Base-by-base conservation (phyloP, 2,329 filamentous ascomycete species). In the Phoma sp. region DNA sequence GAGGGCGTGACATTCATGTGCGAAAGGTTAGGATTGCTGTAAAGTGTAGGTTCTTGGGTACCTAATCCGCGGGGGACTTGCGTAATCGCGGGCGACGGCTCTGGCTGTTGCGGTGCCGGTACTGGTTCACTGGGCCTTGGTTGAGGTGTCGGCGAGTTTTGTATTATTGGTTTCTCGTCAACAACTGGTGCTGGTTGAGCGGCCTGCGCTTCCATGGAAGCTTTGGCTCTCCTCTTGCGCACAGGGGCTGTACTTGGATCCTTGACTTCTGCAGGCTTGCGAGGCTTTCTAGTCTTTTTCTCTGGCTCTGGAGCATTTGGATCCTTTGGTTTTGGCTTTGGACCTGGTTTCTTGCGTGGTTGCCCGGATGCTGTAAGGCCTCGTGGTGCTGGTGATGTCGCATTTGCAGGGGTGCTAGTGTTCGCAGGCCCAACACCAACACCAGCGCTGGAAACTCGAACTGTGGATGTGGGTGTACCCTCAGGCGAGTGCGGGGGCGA, bases 191-290 rank as follows among this genome's bases (percentile, higher is more conserved):
- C 59, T 47, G 71, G 66, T 15, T 64, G 45, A 23, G 37, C 68
- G 55, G 59, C 57, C 58, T 73, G 66, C 56, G 74, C 66, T 43
- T 70, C 68, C 20, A 71, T 53, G 25, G 65, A 75, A 50, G 76
- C 76, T 60, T 74, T 73, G 37, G 72, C 74, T 67, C 78, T 71
- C 64, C 78, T 78, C 74, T 80, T 86, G 62, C 83, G 81, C 54
- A 80, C 72, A 38, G 71, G 66, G 26, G 75, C 71, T 3, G 74
- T 68, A 67, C 63, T 70, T 76, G 81, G 56, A 77, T 84, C 67
- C 81, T 89, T 66, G 42, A 77, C 73, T 49, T 77, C 76, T 23
- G 72, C 68, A 15, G 77, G 71, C 64, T 79, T 81, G 52, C 80
- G 74, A 30, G 77, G 66, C 62, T 78, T 80, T 60, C 76, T 76